Conservation (phyloP, 1,284 basidiomycete genomes). For the Ustilago lituana region DNA sequence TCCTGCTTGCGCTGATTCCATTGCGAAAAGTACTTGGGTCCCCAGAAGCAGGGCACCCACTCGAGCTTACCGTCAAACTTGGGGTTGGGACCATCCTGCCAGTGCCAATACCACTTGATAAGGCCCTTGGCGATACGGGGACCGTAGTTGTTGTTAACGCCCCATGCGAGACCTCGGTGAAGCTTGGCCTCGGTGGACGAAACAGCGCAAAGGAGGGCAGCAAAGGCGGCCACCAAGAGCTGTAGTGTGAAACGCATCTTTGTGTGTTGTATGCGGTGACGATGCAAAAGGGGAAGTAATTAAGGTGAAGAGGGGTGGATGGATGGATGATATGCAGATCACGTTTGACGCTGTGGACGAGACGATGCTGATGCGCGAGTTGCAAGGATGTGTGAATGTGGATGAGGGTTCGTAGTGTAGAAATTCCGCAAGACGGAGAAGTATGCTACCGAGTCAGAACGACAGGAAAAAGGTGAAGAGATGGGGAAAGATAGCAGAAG, state of each 20-base stretch:
- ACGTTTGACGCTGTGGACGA: conserved; percentile 8
- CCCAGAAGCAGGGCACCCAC: conserved; percentile 63
- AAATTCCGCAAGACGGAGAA: conserved; percentile 15
- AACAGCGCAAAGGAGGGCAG: conserved; percentile 34
- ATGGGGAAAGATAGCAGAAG: not conserved
- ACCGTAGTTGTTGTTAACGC: conserved; percentile 55
- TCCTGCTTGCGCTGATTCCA: conserved; percentile 58
- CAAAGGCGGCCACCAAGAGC: conserved; percentile 35
- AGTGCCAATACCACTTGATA: conserved; percentile 63
- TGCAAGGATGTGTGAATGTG: conserved; percentile 19
- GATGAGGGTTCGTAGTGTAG: not conserved
- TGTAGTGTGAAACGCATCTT: conserved; percentile 47
- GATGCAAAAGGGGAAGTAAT: not conserved
- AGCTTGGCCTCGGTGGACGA: conserved; percentile 36
- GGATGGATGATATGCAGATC: conserved; percentile 21
- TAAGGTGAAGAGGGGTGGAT: not conserved
- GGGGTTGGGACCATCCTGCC: conserved; percentile 55
- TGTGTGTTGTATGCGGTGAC: conserved; percentile 4
- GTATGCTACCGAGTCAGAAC: conserved; percentile 13
- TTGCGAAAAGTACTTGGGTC: conserved; percentile 47
- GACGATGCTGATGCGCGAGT: conserved; percentile 25
- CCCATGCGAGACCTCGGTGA: conserved; percentile 57
- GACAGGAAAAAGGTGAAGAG: not conserved
- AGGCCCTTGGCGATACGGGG: conserved; percentile 49
- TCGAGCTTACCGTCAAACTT: conserved; percentile 42